These are phyloP conservation scores for Quercus robur DNA, from an alignment of 306 rosid species.

Conservation along the genomic window DNA sequence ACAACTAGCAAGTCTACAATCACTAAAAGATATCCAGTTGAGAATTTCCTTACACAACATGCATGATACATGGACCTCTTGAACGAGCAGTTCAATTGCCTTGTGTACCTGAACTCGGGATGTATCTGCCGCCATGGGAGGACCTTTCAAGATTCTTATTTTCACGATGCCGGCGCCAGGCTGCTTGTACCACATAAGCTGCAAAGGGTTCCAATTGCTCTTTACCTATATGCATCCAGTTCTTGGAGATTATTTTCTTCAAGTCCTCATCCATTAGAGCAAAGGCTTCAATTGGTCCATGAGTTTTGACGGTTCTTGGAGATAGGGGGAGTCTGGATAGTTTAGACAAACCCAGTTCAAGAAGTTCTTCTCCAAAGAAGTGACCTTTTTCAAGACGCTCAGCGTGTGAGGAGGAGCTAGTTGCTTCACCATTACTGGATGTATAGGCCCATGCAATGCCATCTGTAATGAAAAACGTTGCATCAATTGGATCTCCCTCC, in stretches of 20 bases:
- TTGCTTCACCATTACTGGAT: not conserved
- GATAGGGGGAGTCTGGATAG: not conserved
- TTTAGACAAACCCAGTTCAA: not conserved
- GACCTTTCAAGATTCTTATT: too few species aligned
- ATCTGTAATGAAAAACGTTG: not conserved
- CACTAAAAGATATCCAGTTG: too few species aligned
- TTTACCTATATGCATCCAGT: not conserved
- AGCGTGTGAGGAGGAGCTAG: not conserved
- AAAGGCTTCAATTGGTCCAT: not conserved
- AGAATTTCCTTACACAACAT: too few species aligned
- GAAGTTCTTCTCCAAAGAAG: slow-evolving; percentile 20
- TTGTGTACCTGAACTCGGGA: too few species aligned
- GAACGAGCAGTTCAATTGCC: too few species aligned
- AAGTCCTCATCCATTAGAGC: not conserved
- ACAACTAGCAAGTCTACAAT: too few species aligned
- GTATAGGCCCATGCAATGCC: not conserved
- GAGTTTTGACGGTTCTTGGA: not conserved
- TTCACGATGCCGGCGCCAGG: not conserved
- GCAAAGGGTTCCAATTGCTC: too few species aligned
- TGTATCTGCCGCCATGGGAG: too few species aligned
- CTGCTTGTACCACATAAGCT: too few species aligned
- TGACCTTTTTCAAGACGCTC: not conserved
- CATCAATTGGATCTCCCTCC: not conserved
- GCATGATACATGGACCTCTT: too few species aligned
- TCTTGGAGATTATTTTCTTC: not conserved